A percentile compares a stretch with the other conserved stretches of the same genome.
Evolutionary conservation across 345 rosid species (phyloP).

Genomic region (Acer campestre): DNA sequence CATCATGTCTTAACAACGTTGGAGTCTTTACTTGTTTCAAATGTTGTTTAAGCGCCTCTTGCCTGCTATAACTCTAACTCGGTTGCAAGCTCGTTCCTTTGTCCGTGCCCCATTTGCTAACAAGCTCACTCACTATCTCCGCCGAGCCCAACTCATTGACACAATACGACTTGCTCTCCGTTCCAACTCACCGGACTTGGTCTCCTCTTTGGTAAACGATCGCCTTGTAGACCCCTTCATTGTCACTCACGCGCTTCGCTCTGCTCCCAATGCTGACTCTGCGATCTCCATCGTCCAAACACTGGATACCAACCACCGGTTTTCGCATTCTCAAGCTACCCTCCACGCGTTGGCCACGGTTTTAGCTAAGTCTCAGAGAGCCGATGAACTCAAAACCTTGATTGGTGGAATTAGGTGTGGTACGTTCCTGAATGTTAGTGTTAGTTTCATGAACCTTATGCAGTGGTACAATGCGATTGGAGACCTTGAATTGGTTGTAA

Average conservation of each 20-base stretch:
- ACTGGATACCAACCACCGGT: conserved; percentile 35
- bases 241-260: conserved; percentile 67
- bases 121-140: conserved; percentile 73
- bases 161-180: conserved; percentile 72
- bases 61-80: conserved; percentile 23
- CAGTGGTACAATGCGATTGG: conserved; percentile 60
- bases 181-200: conserved; percentile 41
- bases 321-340: conserved; percentile 51
- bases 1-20: no score
- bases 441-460: conserved; percentile 75
- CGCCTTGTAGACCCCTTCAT: conserved; percentile 78
- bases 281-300: conserved; percentile 59
- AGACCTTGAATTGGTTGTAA: conserved; percentile 59
- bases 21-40: background rate
- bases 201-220: conserved; percentile 42
- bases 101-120: conserved; percentile 75
- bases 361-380: conserved; percentile 60
- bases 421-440: conserved; percentile 42
- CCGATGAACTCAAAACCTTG: conserved; percentile 51
- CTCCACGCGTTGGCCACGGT: conserved; percentile 69
- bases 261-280: conserved; percentile 65
- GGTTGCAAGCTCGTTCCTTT: conserved; percentile 47
- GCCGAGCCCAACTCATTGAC: conserved; percentile 69
- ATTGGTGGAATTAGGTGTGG: conserved; percentile 51
- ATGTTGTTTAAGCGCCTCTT: conserved; percentile 44